Conservation (phyloP, 2,329 filamentous ascomycete genomes). For the Thelonectria rubi region DNA sequence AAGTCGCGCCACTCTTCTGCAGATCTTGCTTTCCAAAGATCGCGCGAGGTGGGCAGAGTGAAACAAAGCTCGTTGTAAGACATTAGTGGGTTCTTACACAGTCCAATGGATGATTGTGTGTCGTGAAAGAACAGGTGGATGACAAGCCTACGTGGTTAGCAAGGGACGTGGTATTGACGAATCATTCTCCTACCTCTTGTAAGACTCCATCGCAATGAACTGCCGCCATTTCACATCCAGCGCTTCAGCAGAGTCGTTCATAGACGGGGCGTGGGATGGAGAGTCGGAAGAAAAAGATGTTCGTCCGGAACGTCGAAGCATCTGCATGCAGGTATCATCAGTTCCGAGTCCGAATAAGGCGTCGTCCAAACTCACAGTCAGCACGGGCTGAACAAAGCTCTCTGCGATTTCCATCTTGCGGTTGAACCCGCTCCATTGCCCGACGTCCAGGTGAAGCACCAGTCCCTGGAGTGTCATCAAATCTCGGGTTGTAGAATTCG, state of each 20-base stretch:
- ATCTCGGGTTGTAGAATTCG: slow-evolving; percentile 25
- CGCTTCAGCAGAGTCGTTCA: slow-evolving; percentile 27
- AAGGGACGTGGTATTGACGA: not conserved
- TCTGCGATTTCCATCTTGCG: slow-evolving; percentile 35
- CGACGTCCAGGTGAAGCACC: slow-evolving; percentile 38
- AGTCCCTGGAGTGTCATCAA: slow-evolving; percentile 36
- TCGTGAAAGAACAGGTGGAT: slow-evolving; percentile 39
- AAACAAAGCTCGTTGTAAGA: slow-evolving; percentile 38
- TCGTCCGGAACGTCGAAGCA: slow-evolving; percentile 35
- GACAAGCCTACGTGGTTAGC: slow-evolving; percentile 34
- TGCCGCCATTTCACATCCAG: slow-evolving; percentile 37
- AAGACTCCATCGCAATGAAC: slow-evolving; percentile 33
- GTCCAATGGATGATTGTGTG: slow-evolving; percentile 35
- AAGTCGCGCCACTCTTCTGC: slow-evolving; percentile 36
- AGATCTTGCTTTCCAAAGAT: slow-evolving; percentile 35
- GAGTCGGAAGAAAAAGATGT: slow-evolving; percentile 34
- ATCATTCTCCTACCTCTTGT: slow-evolving; percentile 32
- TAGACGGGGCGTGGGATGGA: slow-evolving; percentile 24
- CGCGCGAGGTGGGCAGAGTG: slow-evolving; percentile 32
- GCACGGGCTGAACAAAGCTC: slow-evolving; percentile 28
- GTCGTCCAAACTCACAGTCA: slow-evolving; percentile 28
- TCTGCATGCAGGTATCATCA: slow-evolving; percentile 20
- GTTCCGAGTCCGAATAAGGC: slow-evolving; percentile 1
- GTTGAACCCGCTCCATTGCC: slow-evolving; percentile 38
- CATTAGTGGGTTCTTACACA: slow-evolving; percentile 35